Evolutionary conservation across 441 rosid species (phyloP).

Genomic region (Eruca vesicaria): DNA sequence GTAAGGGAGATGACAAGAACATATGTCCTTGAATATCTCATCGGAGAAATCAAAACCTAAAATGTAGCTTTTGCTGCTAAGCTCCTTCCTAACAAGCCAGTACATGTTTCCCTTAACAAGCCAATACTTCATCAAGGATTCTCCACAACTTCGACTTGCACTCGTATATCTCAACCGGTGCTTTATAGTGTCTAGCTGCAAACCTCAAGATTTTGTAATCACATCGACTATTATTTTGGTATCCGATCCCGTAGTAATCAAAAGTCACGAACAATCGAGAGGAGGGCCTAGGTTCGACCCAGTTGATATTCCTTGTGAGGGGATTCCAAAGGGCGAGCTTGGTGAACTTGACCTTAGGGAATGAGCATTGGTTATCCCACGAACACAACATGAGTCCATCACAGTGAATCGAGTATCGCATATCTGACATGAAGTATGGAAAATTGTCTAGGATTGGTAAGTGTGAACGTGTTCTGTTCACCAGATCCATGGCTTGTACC

Average conservation of each 20-base stretch:
- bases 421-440: too few species aligned
- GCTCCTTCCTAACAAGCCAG: neutral
- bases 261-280: neutral
- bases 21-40: neutral
- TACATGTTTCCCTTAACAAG: neutral
- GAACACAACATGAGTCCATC: neutral
- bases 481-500: neutral
- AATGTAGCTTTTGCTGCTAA: neutral
- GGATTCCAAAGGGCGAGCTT: conserved; percentile 1
- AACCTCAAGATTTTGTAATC: neutral
- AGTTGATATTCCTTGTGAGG: neutral
- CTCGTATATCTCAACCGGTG: neutral
- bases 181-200: neutral
- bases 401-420: neutral
- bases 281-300: neutral
- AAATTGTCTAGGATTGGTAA: neutral
- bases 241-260: neutral
- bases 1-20: too few species aligned
- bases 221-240: neutral
- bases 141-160: neutral
- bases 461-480: neutral
- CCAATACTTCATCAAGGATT: neutral
- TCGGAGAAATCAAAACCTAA: neutral
- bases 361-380: too few species aligned
- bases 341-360: too few species aligned